Evolutionary conservation across 306 rosid species (phyloP), one percentile per base, ranked within the genome.

Genomic region (Albizia julibrissin): DNA sequence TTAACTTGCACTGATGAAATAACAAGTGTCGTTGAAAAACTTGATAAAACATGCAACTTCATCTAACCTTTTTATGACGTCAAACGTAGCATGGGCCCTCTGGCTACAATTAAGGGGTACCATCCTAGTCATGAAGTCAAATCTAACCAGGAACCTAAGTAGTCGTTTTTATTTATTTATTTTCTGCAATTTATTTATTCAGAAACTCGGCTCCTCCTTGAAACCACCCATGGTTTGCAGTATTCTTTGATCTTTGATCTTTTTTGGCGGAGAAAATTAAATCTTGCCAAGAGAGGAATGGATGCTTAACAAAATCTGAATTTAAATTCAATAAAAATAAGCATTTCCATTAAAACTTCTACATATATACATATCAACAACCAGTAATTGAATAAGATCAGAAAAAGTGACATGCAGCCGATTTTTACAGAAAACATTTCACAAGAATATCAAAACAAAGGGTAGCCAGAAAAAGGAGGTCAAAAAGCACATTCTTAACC

Each of bases 241-340:
- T 1, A 10, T n/a, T 54, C 1, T 21, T 58, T 22, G 3, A n/a
- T 54, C 1, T 21, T 58, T 22, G 3, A n/a, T 22, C 27, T 22
- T 9, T 10, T 22, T 1, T 8, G 10, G 65, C 31, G 2, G 13
- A 58, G 65, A 58, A 58, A 58, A 50, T n/a, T 7, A 56, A 58
- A 12, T 62, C 27, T 62, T 13, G 69, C 39, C 13, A 29, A 4
- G 2, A 13, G 67, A 61, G 29, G 39, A 64, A 16, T 22, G 58
- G 19, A 54, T 18, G 19, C 22, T 58, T 43, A 65, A 1, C 21
- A 58, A 71, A 59, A 56, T 21, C 8, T 10, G 11, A 24, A 64
- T 61, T 6, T 6, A 73, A 72, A 74, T 34, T 62, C 67, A 81
- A 40, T 27, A 22, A 19, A 79, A 69, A 79, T 39, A 70, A 58